These are phyloP conservation scores for Cochlearia excelsa DNA, from an alignment of 345 rosid species.

Conservation along the genomic window DNA sequence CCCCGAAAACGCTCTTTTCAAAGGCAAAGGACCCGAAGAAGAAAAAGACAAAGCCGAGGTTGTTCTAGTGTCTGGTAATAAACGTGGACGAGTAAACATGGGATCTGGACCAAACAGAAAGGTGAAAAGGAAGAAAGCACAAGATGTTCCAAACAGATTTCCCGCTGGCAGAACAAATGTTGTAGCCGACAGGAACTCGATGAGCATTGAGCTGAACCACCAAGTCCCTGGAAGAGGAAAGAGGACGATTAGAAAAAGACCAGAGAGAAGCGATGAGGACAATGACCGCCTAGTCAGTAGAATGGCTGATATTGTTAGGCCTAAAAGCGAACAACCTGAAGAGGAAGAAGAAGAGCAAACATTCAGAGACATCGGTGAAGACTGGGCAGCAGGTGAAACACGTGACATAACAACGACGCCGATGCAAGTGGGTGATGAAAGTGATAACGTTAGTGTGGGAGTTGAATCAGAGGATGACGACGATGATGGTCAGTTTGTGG, in stretches of 20 bases:
- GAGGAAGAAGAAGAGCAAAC: conserved; percentile 32
- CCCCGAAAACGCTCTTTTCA: conserved; percentile 40
- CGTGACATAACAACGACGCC: conserved; percentile 36
- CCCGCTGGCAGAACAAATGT: conserved; percentile 40
- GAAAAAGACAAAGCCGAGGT: conserved; percentile 46
- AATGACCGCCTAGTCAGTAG: conserved; percentile 30
- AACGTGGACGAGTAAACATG: conserved; percentile 53
- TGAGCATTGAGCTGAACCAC: conserved; percentile 48
- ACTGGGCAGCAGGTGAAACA: background rate
- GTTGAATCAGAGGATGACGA: conserved; percentile 59
- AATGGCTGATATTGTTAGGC: conserved; percentile 29
- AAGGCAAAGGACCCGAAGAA: conserved; percentile 48
- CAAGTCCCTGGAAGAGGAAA: conserved; percentile 67
- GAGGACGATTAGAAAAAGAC: conserved; percentile 77
- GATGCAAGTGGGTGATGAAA: conserved; percentile 51
- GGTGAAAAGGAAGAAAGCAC: conserved; percentile 44
- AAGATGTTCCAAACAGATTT: conserved; percentile 40
- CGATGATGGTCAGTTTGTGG: conserved; percentile 51
- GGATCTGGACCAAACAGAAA: conserved; percentile 56
- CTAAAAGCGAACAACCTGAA: conserved; percentile 26
- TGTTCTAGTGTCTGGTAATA: conserved; percentile 37
- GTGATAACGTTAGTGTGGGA: conserved; percentile 55
- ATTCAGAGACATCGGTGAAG: conserved; percentile 32
- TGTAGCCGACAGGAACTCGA: conserved; percentile 40
- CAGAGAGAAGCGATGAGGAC: conserved; percentile 49